Conservation (phyloP, 2,329 filamentous ascomycete genomes). For the Colletotrichum agaves region DNA sequence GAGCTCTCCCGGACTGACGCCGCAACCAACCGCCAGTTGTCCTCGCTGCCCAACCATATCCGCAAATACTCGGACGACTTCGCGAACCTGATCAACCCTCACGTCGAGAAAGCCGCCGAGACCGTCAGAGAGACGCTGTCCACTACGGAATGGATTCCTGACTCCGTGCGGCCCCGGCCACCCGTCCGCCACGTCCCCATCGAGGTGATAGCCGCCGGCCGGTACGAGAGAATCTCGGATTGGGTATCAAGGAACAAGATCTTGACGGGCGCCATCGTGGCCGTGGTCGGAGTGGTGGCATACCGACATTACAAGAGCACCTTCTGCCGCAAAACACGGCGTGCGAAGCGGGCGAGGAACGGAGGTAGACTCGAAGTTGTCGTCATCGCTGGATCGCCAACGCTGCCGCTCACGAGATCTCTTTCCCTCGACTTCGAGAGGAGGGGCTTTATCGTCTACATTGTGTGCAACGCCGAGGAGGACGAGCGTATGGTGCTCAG, state of each 20-base stretch:
- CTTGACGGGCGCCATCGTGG: slow-evolving; percentile 75
- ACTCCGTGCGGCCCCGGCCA: slow-evolving; percentile 71
- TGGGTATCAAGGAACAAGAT: slow-evolving; percentile 82
- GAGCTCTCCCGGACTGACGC: slow-evolving; percentile 24
- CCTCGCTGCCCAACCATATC: slow-evolving; percentile 70
- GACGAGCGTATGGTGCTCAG: slow-evolving; percentile 84
- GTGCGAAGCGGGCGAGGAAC: slow-evolving; percentile 82
- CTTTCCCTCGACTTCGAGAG: slow-evolving; percentile 88
- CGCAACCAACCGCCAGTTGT: slow-evolving; percentile 54
- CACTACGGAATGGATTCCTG: slow-evolving; percentile 77
- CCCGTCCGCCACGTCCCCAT: slow-evolving; percentile 50
- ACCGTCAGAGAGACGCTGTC: slow-evolving; percentile 76
- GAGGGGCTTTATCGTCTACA: slow-evolving; percentile 91
- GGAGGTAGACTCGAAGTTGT: slow-evolving; percentile 88
- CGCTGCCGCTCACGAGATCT: slow-evolving; percentile 84
- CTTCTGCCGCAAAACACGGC: slow-evolving; percentile 73
- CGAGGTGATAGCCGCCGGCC: slow-evolving; percentile 48
- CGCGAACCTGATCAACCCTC: slow-evolving; percentile 82
- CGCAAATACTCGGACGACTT: slow-evolving; percentile 76
- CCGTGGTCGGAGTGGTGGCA: slow-evolving; percentile 74
- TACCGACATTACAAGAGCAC: slow-evolving; percentile 64
- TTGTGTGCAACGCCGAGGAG: slow-evolving; percentile 86
- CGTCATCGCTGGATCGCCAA: slow-evolving; percentile 88
- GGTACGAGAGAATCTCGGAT: slow-evolving; percentile 67
- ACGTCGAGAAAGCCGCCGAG: slow-evolving; percentile 80